Percentiles rank a stretch among this genome's conserved stretches.
Conservation (phyloP, 179 eudicot species). For the Silene vulgaris region DNA sequence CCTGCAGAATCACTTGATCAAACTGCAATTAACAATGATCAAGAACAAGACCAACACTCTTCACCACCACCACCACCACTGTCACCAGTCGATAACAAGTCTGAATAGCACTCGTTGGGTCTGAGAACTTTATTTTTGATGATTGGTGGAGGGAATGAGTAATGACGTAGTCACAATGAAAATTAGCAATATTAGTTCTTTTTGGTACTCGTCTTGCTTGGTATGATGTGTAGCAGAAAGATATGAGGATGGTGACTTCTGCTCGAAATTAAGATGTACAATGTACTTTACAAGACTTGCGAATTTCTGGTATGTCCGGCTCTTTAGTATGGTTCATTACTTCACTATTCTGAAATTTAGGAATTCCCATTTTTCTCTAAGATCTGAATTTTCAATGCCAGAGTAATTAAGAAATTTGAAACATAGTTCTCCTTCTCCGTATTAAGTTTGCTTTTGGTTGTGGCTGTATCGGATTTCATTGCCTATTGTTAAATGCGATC, state of each 20-base stretch:
- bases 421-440: no score
- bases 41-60: slow-evolving; percentile 32
- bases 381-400: no score
- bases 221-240: no score
- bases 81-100: slow-evolving; percentile 29
- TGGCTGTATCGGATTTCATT: no score
- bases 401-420: no score
- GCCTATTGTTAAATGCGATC: no score
- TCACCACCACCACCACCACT: slow-evolving; percentile 9
- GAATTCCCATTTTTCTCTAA: not conserved
- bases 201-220: not conserved
- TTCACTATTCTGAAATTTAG: not conserved
- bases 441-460: no score
- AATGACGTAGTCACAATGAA: not conserved
- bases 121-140: not conserved
- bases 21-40: slow-evolving; percentile 36
- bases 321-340: slow-evolving; percentile 12
- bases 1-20: slow-evolving; percentile 42
- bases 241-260: not conserved
- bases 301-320: not conserved
- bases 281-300: slow-evolving; percentile 11
- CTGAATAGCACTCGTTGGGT: slow-evolving; percentile 5
- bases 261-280: slow-evolving; percentile 16
- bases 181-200: not conserved
- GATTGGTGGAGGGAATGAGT: not conserved